Evolutionary conservation across 2,329 filamentous ascomycete species (phyloP).

Genomic region (Pseudogymnoascus sp.): DNA sequence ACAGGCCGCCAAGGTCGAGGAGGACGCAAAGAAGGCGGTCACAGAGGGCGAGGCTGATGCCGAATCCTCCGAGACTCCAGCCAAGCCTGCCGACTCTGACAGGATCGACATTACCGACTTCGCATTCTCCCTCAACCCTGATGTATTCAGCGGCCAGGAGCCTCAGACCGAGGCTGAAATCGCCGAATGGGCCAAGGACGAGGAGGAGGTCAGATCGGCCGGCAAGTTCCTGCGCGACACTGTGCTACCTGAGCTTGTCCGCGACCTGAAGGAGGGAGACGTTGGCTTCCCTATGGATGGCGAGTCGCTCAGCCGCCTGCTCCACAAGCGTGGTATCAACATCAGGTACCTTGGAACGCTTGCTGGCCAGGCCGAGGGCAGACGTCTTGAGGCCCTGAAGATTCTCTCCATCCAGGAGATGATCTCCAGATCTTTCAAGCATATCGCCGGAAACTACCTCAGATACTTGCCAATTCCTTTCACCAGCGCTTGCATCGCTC

Average conservation of each 20-base stretch:
- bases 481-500: slow-evolving; percentile 68
- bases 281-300: slow-evolving; percentile 98
- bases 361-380: slow-evolving; percentile 59
- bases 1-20: slow-evolving; percentile 27
- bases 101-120: slow-evolving; percentile 83
- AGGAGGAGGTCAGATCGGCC: slow-evolving; percentile 77
- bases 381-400: slow-evolving; percentile 67
- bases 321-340: slow-evolving; percentile 97
- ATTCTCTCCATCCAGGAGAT: slow-evolving; percentile 82
- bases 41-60: slow-evolving; percentile 32
- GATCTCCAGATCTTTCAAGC: slow-evolving; percentile 92
- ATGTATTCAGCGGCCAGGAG: slow-evolving; percentile 86
- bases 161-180: slow-evolving; percentile 90
- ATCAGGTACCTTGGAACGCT: slow-evolving; percentile 88
- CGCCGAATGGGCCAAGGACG: slow-evolving; percentile 70
- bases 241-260: slow-evolving; percentile 75
- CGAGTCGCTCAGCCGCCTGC: slow-evolving; percentile 74
- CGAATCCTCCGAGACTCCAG: not conserved
- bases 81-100: slow-evolving; percentile 23
- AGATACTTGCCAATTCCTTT: slow-evolving; percentile 72
- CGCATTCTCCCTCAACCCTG: slow-evolving; percentile 82
- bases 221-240: slow-evolving; percentile 69
- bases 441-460: slow-evolving; percentile 71
- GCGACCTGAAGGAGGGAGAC: slow-evolving; percentile 83
- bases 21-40: slow-evolving; percentile 24